Base-by-base conservation (phyloP, 2,329 filamentous ascomycete species). In the Didymella keratinophila region DNA sequence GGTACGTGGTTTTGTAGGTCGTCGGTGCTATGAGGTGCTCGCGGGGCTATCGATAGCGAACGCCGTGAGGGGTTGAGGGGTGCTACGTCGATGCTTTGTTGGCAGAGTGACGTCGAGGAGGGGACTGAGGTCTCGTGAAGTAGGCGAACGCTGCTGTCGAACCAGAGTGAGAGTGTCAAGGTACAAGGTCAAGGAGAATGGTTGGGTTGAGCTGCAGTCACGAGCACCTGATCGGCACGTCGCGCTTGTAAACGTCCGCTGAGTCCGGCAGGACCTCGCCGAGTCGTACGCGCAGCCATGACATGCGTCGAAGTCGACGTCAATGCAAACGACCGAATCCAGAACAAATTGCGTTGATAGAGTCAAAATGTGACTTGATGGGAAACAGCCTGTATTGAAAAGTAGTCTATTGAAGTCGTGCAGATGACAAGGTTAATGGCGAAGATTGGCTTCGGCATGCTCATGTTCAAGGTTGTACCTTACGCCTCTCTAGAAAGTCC, bases 41-140 rank as follows among this genome's bases (percentile, higher is more conserved):
- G 70, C 61, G 66, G 65, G 69, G 66, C 60, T 71, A 71, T 71
- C 64, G 71, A 70, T 69, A 70, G 58, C 56, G 58, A 63, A 54
- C 30, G 60, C 58, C 58, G 58, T 57, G 67, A 61, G 62, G 65
- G 66, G 65, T 45, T 58, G 52, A 52, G 51, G 64, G 66, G 67
- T 62, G 59, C 52, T 53, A 45, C 53, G 65, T 62, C 28, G 49
- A 56, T 61, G 67, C 56, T 67, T 66, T 62, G 68, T 63, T 69
- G 69, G 67, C 67, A 63, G 61, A 48, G 36, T 60, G 50, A 54
- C 47, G 57, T 60, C 42, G 51, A 28, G 28, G 47, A 48, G 36
- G 36, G 30, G 47, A 2, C 28, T 30, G 23, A n/a, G 28, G 44
- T 44, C 36, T 47, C 27, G 50, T 46, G 55, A 53, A 45, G 27